These are phyloP conservation scores for Nigrospora sphaerica DNA, from an alignment of 2,329 filamentous ascomycete species.

Conservation along the genomic window DNA sequence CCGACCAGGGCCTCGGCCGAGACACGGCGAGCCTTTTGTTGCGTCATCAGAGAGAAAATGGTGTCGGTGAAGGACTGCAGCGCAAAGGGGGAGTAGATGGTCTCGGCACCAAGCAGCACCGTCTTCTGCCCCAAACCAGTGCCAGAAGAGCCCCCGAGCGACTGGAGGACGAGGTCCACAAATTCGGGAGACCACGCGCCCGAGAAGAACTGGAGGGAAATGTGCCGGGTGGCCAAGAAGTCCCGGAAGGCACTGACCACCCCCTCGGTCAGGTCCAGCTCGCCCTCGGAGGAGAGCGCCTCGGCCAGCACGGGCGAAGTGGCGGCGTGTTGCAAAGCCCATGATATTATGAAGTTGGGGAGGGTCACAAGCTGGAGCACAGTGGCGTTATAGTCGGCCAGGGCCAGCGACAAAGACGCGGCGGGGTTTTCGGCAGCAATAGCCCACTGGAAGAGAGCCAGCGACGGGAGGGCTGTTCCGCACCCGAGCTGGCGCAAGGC, in stretches of 20 bases:
- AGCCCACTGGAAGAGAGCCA: conserved; percentile 63
- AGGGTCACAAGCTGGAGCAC: conserved; percentile 74
- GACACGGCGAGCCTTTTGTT: conserved; percentile 24
- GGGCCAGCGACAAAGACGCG: conserved; percentile 47
- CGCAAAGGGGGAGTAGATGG: conserved; percentile 73
- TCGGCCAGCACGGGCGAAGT: conserved; percentile 28
- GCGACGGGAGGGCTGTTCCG: conserved; percentile 66
- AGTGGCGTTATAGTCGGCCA: conserved; percentile 75
- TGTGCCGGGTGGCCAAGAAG: conserved; percentile 39
- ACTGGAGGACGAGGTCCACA: conserved; percentile 42
- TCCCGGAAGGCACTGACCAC: conserved; percentile 52
- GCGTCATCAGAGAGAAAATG: conserved; percentile 44
- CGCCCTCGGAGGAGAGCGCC: conserved; percentile 44
- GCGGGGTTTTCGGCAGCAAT: conserved; percentile 20
- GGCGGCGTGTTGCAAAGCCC: conserved; percentile 42
- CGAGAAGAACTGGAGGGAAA: conserved; percentile 61
- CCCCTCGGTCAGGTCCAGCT: conserved; percentile 55
- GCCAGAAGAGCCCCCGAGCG: background rate
- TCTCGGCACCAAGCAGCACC: conserved; percentile 68
- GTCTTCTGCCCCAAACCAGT: conserved; percentile 28
- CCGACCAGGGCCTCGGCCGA: conserved; percentile 59
- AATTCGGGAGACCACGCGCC: conserved; percentile 68
- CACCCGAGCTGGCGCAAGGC: conserved; percentile 56
- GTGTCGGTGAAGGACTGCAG: conserved; percentile 62
- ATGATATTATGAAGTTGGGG: conserved; percentile 69